Conservation (phyloP, 1,284 basidiomycete genomes). For the Leccinum subrobustum region DNA sequence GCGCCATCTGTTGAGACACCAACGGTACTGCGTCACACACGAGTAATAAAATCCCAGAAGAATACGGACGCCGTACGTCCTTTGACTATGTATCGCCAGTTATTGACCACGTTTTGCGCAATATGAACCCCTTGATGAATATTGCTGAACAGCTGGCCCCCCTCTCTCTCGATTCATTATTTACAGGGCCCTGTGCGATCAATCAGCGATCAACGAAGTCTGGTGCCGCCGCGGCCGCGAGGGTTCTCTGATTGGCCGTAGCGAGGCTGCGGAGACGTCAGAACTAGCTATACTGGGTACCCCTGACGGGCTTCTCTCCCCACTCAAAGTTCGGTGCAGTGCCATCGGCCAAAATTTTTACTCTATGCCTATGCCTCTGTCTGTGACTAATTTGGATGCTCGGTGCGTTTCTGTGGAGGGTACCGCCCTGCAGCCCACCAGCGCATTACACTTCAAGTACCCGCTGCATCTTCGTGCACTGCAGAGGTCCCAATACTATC, state of each 20-base stretch:
- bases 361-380: background rate
- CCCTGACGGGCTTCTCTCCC: conserved; percentile 4
- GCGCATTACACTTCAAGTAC: conserved; percentile 4
- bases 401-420: conserved; percentile 2
- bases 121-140: background rate
- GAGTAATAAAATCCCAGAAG: background rate
- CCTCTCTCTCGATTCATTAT: background rate
- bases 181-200: conserved; percentile 4
- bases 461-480: conserved; percentile 10
- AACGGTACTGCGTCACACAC: background rate
- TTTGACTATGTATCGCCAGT: background rate
- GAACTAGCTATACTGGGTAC: conserved; percentile 10
- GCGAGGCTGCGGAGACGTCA: background rate
- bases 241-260: conserved; percentile 7
- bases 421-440: background rate
- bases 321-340: conserved; percentile 21
- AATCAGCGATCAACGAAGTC: conserved; percentile 18
- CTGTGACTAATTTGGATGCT: background rate
- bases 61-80: conserved; percentile 11
- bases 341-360: conserved; percentile 7
- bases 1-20: background rate
- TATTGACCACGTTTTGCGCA: background rate
- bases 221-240: conserved; percentile 15
- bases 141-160: background rate
- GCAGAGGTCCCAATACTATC: conserved; percentile 10